Evolutionary conservation across 2,329 filamentous ascomycete genomes (phyloP).

Genomic region (Orbilia oligospora): DNA sequence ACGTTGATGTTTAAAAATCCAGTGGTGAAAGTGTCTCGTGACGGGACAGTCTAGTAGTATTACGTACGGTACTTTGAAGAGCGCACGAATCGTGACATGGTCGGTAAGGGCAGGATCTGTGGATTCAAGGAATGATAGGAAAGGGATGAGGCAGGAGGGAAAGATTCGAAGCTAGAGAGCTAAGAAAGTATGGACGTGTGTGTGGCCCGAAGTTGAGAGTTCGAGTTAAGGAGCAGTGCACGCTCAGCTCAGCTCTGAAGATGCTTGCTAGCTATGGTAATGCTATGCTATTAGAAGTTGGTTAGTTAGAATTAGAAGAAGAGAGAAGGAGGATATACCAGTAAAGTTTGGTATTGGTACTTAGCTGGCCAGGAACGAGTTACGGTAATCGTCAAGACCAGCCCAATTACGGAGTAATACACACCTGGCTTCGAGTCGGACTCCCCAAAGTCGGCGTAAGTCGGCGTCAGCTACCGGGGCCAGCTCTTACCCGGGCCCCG

Average conservation of each 20-base stretch:
- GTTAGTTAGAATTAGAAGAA: conserved; percentile 1
- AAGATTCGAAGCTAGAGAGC: conserved; percentile 69
- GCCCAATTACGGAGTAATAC: conserved; percentile 42
- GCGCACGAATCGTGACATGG: conserved; percentile 73
- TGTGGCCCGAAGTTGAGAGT: conserved; percentile 8
- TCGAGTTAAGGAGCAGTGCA: conserved; percentile 19
- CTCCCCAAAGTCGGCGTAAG: conserved; percentile 25
- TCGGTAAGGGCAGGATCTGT: conserved; percentile 26
- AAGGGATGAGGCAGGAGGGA: conserved; percentile 65
- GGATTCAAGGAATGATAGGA: conserved; percentile 35
- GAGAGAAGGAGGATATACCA: not conserved
- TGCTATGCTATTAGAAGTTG: conserved; percentile 2
- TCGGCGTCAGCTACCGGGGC: conserved; percentile 27
- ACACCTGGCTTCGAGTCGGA: conserved; percentile 32
- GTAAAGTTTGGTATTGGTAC: not conserved
- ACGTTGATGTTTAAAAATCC: conserved; percentile 27
- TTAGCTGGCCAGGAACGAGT: conserved; percentile 42
- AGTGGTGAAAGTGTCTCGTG: conserved; percentile 57
- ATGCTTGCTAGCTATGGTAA: not conserved
- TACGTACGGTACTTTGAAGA: conserved; percentile 78
- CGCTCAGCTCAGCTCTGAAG: not conserved
- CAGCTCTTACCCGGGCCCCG: conserved; percentile 39
- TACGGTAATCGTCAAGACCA: conserved; percentile 53
- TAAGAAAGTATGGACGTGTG: conserved; percentile 26
- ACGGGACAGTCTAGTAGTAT: conserved; percentile 61